Percentiles rank a stretch among this genome's conserved stretches.
phyloP scores from a whole-genome alignment of 1,139 yeast species.

The Lipomyces yarrowii region DNA sequence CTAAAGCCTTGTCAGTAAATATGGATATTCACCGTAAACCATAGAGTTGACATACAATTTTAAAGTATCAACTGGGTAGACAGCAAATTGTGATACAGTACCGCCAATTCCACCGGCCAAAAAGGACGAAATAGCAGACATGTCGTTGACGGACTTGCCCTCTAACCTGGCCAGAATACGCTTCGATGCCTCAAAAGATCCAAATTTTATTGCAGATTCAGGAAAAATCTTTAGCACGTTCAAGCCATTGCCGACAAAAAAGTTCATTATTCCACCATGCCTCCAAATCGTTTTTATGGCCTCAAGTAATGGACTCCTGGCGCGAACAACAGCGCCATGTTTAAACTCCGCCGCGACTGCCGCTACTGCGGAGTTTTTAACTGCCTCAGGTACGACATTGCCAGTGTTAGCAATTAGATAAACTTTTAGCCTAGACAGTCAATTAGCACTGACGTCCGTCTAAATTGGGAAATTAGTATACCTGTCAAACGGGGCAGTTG shows the following conservation, averaged over 20 bases:
- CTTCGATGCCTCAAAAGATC: constrained; percentile 89
- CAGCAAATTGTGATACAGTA: constrained; percentile 86
- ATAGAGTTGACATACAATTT: constrained; percentile 54
- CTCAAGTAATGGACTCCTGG: constrained; percentile 65
- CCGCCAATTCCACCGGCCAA: constrained; percentile 97
- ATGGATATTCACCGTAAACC: not conserved
- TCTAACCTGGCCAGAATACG: constrained; percentile 72
- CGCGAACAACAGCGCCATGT: constrained; percentile 31
- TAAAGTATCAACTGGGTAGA: constrained; percentile 94
- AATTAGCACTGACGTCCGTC: not conserved
- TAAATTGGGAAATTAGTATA: not conserved
- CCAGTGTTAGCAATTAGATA: constrained; percentile 92
- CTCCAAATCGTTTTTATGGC: constrained; percentile 82
- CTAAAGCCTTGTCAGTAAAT: constrained; percentile 21
- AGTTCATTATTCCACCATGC: constrained; percentile 85
- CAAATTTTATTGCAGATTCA: constrained; percentile 96
- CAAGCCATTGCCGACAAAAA: constrained; percentile 68
- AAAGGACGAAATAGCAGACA: constrained; percentile 79
- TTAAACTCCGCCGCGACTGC: constrained; percentile 47
- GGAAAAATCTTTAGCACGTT: constrained; percentile 95
- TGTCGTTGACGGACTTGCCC: constrained; percentile 71
- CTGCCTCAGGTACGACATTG: constrained; percentile 24
- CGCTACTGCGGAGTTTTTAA: constrained; percentile 28
- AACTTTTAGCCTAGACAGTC: constrained; percentile 59
- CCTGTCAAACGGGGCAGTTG: constrained; percentile 96